A percentile compares a stretch with the other conserved stretches of the same genome.
These are phyloP conservation scores for Stachybotrys chlorohalonatus DNA, from an alignment of 2,329 filamentous ascomycete species.

Conservation along the genomic window DNA sequence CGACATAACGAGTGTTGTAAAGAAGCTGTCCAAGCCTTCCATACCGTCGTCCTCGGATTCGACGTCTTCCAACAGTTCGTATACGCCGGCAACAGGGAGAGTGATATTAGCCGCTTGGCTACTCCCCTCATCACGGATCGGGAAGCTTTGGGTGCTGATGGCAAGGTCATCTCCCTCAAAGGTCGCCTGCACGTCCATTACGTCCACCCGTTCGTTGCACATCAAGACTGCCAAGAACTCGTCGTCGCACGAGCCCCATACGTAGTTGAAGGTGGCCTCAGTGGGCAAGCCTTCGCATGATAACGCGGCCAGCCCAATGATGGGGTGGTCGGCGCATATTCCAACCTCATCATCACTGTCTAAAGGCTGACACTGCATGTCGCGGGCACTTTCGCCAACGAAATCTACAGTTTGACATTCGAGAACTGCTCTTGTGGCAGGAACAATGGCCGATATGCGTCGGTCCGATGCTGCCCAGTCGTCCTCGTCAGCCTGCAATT, in stretches of 20 bases:
- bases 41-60: constrained; percentile 8
- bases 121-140: constrained; percentile 8
- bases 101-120: constrained; percentile 7
- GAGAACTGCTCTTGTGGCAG: constrained; percentile 9
- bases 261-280: constrained; percentile 11
- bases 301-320: constrained; percentile 12
- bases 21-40: constrained; percentile 15
- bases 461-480: constrained; percentile 14
- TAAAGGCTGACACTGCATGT: constrained; percentile 10
- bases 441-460: constrained; percentile 9
- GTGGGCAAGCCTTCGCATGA: constrained; percentile 11
- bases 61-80: constrained; percentile 8
- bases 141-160: constrained; percentile 12
- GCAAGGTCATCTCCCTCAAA: constrained; percentile 13
- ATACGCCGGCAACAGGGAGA: constrained; percentile 9
- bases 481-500: constrained; percentile 6
- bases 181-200: constrained; percentile 11
- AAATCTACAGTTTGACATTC: constrained; percentile 11
- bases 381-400: constrained; percentile 5
- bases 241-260: constrained; percentile 15
- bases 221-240: constrained; percentile 11
- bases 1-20: constrained; percentile 14
- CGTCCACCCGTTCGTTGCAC: constrained; percentile 14
- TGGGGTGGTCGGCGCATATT: constrained; percentile 8
- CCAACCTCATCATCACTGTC: constrained; percentile 7